A percentile compares a stretch with the other conserved stretches of the same genome.
These are phyloP conservation scores for Tetracladium marchalianum DNA, from an alignment of 495 filamentous ascomycete species.

Conservation along the genomic window DNA sequence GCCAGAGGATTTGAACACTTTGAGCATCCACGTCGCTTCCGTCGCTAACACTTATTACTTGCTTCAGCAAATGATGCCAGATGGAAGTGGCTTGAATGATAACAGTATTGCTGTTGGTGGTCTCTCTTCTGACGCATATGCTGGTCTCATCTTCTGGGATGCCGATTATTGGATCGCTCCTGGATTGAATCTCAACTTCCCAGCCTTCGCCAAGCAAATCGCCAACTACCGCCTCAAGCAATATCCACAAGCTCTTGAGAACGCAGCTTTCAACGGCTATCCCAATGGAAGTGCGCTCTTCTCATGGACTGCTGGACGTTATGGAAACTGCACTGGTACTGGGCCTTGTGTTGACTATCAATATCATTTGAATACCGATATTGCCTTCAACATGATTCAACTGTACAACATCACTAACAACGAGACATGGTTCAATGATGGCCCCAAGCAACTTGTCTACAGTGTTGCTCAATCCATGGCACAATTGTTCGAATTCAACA, in stretches of 20 bases:
- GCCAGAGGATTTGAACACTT: conserved; percentile 46
- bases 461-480: conserved; percentile 34
- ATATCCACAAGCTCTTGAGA: conserved; percentile 37
- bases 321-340: conserved; percentile 49
- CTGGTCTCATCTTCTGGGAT: conserved; percentile 49
- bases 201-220: conserved; percentile 36
- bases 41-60: conserved; percentile 62
- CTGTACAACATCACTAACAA: conserved; percentile 40
- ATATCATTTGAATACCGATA: conserved; percentile 63
- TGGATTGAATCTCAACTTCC: conserved; percentile 40
- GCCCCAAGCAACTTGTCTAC: conserved; percentile 38
- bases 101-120: conserved; percentile 47
- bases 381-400: conserved; percentile 47
- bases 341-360: conserved; percentile 53
- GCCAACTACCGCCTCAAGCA: conserved; percentile 39
- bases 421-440: conserved; percentile 30
- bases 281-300: conserved; percentile 37
- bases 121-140: conserved; percentile 43
- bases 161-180: conserved; percentile 43
- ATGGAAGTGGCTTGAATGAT: conserved; percentile 36
- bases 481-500: conserved; percentile 32
- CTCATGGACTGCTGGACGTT: conserved; percentile 49
- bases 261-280: conserved; percentile 34
- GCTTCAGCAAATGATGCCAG: conserved; percentile 47
- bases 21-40: conserved; percentile 51